phyloP scores from a whole-genome alignment of 495 filamentous ascomycete genomes.

The Penicillium flavigenum region DNA sequence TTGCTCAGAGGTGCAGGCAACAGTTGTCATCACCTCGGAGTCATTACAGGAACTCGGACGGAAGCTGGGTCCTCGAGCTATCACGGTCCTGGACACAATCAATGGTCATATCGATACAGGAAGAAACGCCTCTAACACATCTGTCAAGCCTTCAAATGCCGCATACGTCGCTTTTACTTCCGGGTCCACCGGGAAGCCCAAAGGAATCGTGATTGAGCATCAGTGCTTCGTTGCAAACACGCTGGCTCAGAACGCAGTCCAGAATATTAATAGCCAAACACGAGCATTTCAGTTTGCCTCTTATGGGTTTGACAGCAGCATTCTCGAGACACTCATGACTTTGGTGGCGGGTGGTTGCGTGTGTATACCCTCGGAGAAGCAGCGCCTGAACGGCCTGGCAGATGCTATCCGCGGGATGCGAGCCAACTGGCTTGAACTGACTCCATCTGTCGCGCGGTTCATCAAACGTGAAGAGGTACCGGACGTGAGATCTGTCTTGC shows the following conservation, averaged over 20 bases:
- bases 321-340: slow-evolving; percentile 15
- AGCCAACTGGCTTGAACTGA: slow-evolving; percentile 33
- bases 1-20: not conserved
- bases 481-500: slow-evolving; percentile 31
- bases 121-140: not conserved
- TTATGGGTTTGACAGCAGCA: slow-evolving; percentile 21
- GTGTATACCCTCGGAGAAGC: slow-evolving; percentile 29
- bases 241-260: not conserved
- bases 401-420: slow-evolving; percentile 25
- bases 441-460: slow-evolving; percentile 46
- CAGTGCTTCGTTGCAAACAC: slow-evolving; percentile 26
- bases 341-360: slow-evolving; percentile 22
- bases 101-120: not conserved
- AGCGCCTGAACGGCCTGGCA: slow-evolving; percentile 28
- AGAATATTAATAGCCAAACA: slow-evolving; percentile 2
- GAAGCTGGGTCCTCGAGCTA: not conserved
- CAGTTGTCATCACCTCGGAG: not conserved
- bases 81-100: not conserved
- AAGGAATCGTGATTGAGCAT: slow-evolving; percentile 47
- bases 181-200: slow-evolving; percentile 40
- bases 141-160: slow-evolving; percentile 12
- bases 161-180: slow-evolving; percentile 35
- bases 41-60: not conserved
- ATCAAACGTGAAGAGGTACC: slow-evolving; percentile 31
- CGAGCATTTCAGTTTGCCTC: slow-evolving; percentile 25